Evolutionary conservation across 352 stramenopile genomes (phyloP), one percentile per base, ranked within the genome.

Genomic region (Aphanomyces stellatus): DNA sequence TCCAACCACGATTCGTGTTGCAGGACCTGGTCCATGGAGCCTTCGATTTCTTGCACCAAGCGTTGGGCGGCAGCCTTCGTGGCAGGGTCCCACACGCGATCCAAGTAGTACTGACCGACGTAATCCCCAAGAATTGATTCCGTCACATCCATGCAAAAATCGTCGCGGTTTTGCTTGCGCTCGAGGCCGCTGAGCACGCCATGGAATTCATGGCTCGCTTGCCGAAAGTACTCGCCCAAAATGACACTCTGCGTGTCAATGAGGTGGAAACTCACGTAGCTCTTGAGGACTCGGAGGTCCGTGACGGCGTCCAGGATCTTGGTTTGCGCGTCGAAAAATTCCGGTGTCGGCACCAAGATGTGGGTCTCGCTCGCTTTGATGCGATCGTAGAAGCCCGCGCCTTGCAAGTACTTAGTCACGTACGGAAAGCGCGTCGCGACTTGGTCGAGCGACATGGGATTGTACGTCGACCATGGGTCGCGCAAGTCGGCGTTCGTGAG

Each of bases 1-100:
- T 77, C 81, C 62, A 93, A 87, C 85, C 85, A 93, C 27, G 83
- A 72, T 5, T 87, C 81, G 72, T 85, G 72, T 40, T 79, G 76
- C 24, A 92, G 63, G 19, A 78, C 69, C 46, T 85, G 74, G 64
- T 86, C 73, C 60, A 91, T 73, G 33, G 79, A 74, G 46, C 75
- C 42, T 6, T 82, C 73, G 13, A 93, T 82, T 55, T 75, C 74
- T 56, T 88, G 72, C 3, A 93, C 81, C 71, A 91, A 82, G 11
- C 65, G 43, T 51, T 84, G 60, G 11, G 80, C 78, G 15, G 68
- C 63, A 8, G 62, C 61, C 68, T 90, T 91, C 41, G 68, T 74
- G 0, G 61, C 53, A 34, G 76, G 69, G 65, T 85, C 77, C 69
- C 88, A 91, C 43, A 85, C 76, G 55, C 72, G 74, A 22, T 73